Conservation (phyloP, 192 early-diverging fungal species). For the Mortierella antarctica region DNA sequence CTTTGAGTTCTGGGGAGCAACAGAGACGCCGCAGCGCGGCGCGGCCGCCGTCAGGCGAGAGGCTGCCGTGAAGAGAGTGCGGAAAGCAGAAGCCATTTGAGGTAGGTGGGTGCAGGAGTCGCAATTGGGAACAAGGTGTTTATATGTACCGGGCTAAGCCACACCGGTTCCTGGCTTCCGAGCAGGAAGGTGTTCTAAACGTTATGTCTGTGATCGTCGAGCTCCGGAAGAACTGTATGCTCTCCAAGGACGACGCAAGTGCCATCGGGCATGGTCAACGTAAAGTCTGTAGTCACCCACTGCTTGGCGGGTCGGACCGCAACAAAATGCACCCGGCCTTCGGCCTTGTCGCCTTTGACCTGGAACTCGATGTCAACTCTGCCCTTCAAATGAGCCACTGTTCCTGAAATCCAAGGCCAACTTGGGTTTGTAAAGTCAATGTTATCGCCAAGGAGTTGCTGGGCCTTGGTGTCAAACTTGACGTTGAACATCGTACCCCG, state of each 20-base stretch:
- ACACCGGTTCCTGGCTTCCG: too few relatives aligned
- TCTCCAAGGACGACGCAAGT: conserved; percentile 30
- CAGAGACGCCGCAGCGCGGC: neutral
- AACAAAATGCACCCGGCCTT: conserved; percentile 53
- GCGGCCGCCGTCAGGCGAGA: conserved; percentile 9
- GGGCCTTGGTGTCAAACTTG: conserved; percentile 60
- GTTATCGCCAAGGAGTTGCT: conserved; percentile 61
- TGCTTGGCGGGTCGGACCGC: conserved; percentile 47
- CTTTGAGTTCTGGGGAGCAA: conserved; percentile 12
- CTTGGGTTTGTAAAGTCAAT: conserved; percentile 61
- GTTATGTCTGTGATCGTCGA: neutral
- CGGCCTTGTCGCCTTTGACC: conserved; percentile 63
- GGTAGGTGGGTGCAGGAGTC: neutral
- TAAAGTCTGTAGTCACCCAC: conserved; percentile 59
- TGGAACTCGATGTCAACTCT: conserved; percentile 64
- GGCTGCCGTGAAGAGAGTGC: conserved; percentile 21
- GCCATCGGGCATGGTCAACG: conserved; percentile 52
- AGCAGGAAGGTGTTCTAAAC: neutral
- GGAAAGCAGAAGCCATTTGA: conserved; percentile 44
- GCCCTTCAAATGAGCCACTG: conserved; percentile 71
- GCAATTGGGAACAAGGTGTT: too few relatives aligned
- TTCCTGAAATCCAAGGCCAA: conserved; percentile 74
- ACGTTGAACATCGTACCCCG: conserved; percentile 69
- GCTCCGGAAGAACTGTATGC: conserved; percentile 20
- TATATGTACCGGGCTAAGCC: too few relatives aligned